Base-by-base conservation (phyloP, 768 basidiomycete genomes). In the Dacryopinax spathularia region DNA sequence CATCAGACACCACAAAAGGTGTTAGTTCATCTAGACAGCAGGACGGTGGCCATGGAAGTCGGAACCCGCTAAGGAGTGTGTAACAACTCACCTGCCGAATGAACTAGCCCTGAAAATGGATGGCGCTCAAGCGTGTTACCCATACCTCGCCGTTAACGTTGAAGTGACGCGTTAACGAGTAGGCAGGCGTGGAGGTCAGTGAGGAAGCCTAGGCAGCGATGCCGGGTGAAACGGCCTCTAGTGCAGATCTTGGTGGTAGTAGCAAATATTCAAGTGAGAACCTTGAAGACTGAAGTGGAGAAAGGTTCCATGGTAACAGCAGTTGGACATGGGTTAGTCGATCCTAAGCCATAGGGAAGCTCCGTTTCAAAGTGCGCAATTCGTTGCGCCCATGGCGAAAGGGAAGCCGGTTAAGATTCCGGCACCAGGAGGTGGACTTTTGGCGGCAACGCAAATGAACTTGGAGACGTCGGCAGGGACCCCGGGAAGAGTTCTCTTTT, bases 61-160 rank as follows among this genome's bases (percentile, higher is more conserved):
- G 80, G 82, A 85, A 86, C 76, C 85, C 82, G 82, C 84, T 85
- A 85, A 85, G 84, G 84, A 85, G 83, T 86, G 84, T 86, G 84
- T 85, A 85, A 85, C 84, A 85, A 86, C 84, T 87, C 84, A 87
- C 84, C 85, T 86, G 85, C 85, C 83, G 84, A 87, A 88, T 84
- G 82, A 86, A 86, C 85, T 86, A 85, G 85, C 85, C 85, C 84
- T 86, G 83, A 87, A 87, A 87, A 87, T 86, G 85, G 86, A 87
- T 87, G 85, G 86, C 84, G 84, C 85, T 87, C 81, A 85, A 86
- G 84, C 80, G 82, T 85, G 81, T 81, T 83, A 85, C 86, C 86
- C 83, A 87, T 82, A 87, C 85, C 82, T 84, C 83, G 78, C 85
- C 83, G 81, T 84, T 80, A 79, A 81, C 77, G 82, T 83, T 82